phyloP scores from a whole-genome alignment of 2,329 filamentous ascomycete genomes.

The Aureobasidium sp. region DNA sequence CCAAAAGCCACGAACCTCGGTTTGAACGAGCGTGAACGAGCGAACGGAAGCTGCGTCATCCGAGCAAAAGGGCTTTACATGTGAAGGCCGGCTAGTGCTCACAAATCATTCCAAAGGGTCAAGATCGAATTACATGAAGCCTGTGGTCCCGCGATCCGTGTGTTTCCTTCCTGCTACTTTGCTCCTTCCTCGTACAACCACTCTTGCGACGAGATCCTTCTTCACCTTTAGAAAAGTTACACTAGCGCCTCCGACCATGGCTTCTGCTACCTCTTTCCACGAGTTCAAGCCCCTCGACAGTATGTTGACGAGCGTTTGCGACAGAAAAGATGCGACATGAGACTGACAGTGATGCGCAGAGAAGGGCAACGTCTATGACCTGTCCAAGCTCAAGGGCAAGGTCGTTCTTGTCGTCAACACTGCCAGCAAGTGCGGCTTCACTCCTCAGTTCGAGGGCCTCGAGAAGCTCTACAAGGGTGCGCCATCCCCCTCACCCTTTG shows the following conservation, averaged over 20 bases:
- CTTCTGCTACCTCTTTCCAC: conserved; percentile 66
- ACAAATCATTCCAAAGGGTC: conserved; percentile 6
- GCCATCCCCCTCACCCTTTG: background rate
- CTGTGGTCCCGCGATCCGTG: background rate
- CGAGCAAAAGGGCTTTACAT: background rate
- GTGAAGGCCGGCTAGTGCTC: background rate
- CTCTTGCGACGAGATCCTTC: background rate
- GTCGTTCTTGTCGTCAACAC: conserved; percentile 96
- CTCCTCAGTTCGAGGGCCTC: conserved; percentile 84
- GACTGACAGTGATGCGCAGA: conserved; percentile 43
- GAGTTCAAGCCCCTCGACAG: conserved; percentile 80
- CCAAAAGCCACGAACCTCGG: background rate
- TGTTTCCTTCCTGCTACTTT: background rate
- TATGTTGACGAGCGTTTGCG: conserved; percentile 41
- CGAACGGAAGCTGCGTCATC: conserved; percentile 8
- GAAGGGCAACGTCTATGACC: conserved; percentile 63
- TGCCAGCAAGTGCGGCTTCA: conserved; percentile 98
- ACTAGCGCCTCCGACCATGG: conserved; percentile 42
- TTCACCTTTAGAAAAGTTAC: background rate
- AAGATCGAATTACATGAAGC: conserved; percentile 1
- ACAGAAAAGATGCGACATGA: conserved; percentile 17
- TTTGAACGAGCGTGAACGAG: background rate
- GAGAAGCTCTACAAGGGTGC: conserved; percentile 75
- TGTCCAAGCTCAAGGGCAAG: conserved; percentile 75
- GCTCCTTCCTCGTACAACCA: background rate